Percentiles rank a stretch among this genome's conserved stretches.
phyloP scores from a whole-genome alignment of 1,284 basidiomycete species.

The Boletus mariae region DNA sequence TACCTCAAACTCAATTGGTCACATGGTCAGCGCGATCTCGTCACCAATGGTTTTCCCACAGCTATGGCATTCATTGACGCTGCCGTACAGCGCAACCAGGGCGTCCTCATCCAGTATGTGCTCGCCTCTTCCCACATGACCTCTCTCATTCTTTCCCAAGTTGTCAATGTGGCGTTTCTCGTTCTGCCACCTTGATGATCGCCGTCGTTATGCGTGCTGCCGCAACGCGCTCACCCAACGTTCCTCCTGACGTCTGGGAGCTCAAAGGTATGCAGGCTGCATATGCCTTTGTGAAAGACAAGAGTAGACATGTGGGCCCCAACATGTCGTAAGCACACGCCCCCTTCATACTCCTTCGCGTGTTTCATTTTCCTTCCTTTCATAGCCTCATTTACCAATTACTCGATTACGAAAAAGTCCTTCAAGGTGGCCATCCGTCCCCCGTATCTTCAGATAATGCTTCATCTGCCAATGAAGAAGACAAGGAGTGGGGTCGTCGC shows the following conservation, averaged over 20 bases:
- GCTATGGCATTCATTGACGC: conserved; percentile 82
- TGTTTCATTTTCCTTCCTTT: conserved; percentile 16
- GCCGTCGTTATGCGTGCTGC: conserved; percentile 95
- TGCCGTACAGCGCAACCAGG: conserved; percentile 68
- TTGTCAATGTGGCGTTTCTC: conserved; percentile 95
- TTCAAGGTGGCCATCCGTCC: conserved; percentile 52
- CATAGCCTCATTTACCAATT: conserved; percentile 92
- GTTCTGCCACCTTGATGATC: conserved; percentile 90
- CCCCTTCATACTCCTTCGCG: conserved; percentile 20
- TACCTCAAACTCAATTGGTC: conserved; percentile 95
- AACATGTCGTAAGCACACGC: conserved; percentile 84
- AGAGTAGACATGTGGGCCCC: conserved; percentile 85
- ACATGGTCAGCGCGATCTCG: conserved; percentile 88
- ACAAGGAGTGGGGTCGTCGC: conserved; percentile 81
- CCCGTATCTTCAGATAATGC: conserved; percentile 51
- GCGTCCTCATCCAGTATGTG: conserved; percentile 85
- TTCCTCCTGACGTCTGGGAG: conserved; percentile 73
- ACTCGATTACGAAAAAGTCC: conserved; percentile 85
- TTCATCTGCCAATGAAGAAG: conserved; percentile 56
- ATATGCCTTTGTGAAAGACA: conserved; percentile 87
- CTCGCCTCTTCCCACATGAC: neutral
- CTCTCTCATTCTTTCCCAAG: conserved; percentile 39
- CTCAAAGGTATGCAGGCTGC: conserved; percentile 89
- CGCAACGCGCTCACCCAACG: conserved; percentile 61
- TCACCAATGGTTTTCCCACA: conserved; percentile 70